Evolutionary conservation across 192 early-diverging fungal genomes (phyloP).

Genomic region (Linnemannia exigua): DNA sequence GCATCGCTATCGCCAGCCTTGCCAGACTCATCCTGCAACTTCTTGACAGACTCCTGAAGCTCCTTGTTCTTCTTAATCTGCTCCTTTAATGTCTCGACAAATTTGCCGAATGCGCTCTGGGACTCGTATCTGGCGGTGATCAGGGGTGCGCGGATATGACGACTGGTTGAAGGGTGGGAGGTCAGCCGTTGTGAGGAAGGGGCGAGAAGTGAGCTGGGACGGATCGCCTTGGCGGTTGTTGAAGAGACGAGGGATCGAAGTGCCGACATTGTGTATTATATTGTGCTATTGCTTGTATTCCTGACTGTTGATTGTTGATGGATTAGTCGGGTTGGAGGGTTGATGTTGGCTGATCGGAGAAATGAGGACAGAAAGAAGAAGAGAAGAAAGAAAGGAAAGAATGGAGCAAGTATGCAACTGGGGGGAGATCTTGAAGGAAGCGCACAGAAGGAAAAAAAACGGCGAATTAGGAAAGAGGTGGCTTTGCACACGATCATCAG

Average conservation of each 20-base stretch:
- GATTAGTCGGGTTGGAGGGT: not conserved
- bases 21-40: slow-evolving; percentile 83
- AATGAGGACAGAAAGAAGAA: not conserved
- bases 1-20: slow-evolving; percentile 90
- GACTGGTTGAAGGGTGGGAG: slow-evolving; percentile 23
- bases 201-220: slow-evolving; percentile 26
- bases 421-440: not conserved
- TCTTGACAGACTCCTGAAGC: slow-evolving; percentile 92
- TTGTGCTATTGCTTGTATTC: not conserved
- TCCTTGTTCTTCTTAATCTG: slow-evolving; percentile 97
- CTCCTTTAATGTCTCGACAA: slow-evolving; percentile 90
- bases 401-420: not conserved
- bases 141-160: slow-evolving; percentile 38
- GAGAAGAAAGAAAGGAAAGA: not conserved
- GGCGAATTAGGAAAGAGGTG: not conserved
- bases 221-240: slow-evolving; percentile 33
- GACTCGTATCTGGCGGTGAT: slow-evolving; percentile 49
- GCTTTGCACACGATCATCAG: not conserved
- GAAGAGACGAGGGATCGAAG: slow-evolving; percentile 54
- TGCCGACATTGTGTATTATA: slow-evolving; percentile 49
- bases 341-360: not conserved
- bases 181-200: slow-evolving; percentile 45
- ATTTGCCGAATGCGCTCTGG: slow-evolving; percentile 63
- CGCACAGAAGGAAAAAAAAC: not conserved
- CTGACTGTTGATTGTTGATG: not conserved